These are phyloP conservation scores for Lyophyllum shimeji DNA, from an alignment of 768 basidiomycete genomes.

Conservation along the genomic window DNA sequence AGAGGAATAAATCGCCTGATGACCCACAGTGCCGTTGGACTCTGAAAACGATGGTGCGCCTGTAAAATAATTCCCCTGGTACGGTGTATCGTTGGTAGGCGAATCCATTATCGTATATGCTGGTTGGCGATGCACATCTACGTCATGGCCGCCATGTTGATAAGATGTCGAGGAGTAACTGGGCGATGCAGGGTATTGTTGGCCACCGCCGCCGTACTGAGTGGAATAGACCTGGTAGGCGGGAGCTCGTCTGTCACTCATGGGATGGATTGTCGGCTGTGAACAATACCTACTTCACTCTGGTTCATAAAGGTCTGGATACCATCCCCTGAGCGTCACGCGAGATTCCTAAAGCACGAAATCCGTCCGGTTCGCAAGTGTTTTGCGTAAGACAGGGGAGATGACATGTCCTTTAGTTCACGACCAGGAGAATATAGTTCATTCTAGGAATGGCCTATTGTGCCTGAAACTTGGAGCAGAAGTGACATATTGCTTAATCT, in stretches of 20 bases:
- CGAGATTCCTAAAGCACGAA: conserved; percentile 19
- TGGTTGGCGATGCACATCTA: conserved; percentile 24
- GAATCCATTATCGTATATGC: conserved; percentile 13
- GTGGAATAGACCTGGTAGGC: conserved; percentile 32
- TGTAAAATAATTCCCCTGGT: conserved; percentile 23
- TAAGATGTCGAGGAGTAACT: conserved; percentile 26
- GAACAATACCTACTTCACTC: conserved; percentile 17
- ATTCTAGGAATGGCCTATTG: conserved; percentile 21
- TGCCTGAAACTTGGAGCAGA: conserved; percentile 14
- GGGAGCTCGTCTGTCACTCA: conserved; percentile 29
- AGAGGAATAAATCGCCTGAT: conserved; percentile 17
- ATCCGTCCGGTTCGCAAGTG: conserved; percentile 28
- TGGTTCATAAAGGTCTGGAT: conserved; percentile 26
- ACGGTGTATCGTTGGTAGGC: conserved; percentile 13
- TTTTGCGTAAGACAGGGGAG: conserved; percentile 22
- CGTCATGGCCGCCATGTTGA: conserved; percentile 19
- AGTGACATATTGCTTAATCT: conserved; percentile 7
- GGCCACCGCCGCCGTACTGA: conserved; percentile 34
- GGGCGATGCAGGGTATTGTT: conserved; percentile 28
- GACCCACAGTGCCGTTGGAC: conserved; percentile 7
- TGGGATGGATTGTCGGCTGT: conserved; percentile 16
- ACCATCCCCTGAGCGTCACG: conserved; percentile 21
- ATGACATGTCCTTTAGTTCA: conserved; percentile 17
- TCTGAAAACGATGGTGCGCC: conserved; percentile 19
- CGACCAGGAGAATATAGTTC: conserved; percentile 21